phyloP scores from a whole-genome alignment of 495 filamentous ascomycete species.

The Daldinia bambusicola region DNA sequence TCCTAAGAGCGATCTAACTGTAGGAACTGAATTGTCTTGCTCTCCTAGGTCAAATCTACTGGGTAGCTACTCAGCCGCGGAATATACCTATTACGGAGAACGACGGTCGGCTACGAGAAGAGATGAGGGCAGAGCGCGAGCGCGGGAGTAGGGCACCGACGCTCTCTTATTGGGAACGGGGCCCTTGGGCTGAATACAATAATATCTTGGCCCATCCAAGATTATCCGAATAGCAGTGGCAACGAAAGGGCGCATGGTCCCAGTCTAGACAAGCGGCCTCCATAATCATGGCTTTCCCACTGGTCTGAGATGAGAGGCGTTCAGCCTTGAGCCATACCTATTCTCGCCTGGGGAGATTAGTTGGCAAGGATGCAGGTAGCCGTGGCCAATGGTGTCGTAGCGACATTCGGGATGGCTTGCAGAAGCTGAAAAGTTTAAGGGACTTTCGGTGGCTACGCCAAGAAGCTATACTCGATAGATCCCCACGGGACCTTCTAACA shows the following conservation, averaged over 20 bases:
- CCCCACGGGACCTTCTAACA: constrained; percentile 32
- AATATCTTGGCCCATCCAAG: constrained; percentile 15
- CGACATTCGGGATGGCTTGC: constrained; percentile 35
- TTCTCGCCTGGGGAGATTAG: constrained; percentile 46
- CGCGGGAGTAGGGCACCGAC: constrained; percentile 21
- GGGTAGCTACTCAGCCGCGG: constrained; percentile 6
- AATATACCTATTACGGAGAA: constrained; percentile 16
- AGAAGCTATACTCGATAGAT: constrained; percentile 40
- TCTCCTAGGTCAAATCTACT: constrained; percentile 21
- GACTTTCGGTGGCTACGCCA: constrained; percentile 38
- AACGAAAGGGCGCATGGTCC: constrained; percentile 19
- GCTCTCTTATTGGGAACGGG: constrained; percentile 32
- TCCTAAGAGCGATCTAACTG: constrained; percentile 8
- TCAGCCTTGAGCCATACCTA: constrained; percentile 43
- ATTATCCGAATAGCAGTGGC: constrained; percentile 18
- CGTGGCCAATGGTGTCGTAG: constrained; percentile 31
- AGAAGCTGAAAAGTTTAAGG: constrained; percentile 47
- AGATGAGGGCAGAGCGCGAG: constrained; percentile 12
- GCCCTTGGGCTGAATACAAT: constrained; percentile 9
- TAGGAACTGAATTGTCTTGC: constrained; percentile 2
- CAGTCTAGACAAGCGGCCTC: constrained; percentile 19
- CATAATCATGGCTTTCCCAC: constrained; percentile 10
- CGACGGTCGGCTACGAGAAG: constrained; percentile 25
- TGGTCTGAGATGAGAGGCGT: constrained; percentile 32
- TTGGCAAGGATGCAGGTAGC: constrained; percentile 30